These are phyloP conservation scores for Puccinia coronata DNA, from an alignment of 1,284 basidiomycete species.

Conservation along the genomic window DNA sequence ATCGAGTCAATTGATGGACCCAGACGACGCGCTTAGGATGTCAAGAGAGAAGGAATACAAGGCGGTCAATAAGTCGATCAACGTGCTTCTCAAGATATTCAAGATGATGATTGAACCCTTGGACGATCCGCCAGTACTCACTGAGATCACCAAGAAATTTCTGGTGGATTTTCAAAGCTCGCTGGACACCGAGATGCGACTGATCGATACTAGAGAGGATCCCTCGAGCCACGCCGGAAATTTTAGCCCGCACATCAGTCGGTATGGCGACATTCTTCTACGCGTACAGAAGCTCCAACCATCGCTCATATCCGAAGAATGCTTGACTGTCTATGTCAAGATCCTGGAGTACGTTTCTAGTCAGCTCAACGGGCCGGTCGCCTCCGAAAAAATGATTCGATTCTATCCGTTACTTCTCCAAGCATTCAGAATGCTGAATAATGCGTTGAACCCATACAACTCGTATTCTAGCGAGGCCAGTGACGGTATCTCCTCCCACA, in stretches of 20 bases:
- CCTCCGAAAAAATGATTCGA: background rate
- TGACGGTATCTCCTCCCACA: too few species aligned
- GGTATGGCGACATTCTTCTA: background rate
- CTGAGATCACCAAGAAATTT: constrained; percentile 55
- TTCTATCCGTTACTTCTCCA: background rate
- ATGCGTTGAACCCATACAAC: background rate
- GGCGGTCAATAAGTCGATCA: background rate
- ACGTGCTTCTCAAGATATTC: background rate
- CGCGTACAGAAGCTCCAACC: background rate
- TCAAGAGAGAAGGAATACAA: background rate
- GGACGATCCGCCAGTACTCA: constrained; percentile 60
- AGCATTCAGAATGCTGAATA: background rate
- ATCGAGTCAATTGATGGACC: background rate
- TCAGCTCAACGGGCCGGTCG: background rate
- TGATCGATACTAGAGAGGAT: background rate
- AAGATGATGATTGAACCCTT: constrained; percentile 62
- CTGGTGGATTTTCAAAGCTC: background rate
- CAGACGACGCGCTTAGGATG: background rate
- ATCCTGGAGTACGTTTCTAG: background rate
- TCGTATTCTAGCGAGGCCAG: background rate
- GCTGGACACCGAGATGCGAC: background rate
- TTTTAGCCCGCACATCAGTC: background rate
- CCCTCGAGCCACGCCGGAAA: background rate
- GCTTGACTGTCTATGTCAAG: background rate
- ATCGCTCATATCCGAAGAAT: background rate